A percentile compares a stretch with the other conserved stretches of the same genome.
Conservation (phyloP, 805 yeast genomes). For the Cephaloascus fragrans region DNA sequence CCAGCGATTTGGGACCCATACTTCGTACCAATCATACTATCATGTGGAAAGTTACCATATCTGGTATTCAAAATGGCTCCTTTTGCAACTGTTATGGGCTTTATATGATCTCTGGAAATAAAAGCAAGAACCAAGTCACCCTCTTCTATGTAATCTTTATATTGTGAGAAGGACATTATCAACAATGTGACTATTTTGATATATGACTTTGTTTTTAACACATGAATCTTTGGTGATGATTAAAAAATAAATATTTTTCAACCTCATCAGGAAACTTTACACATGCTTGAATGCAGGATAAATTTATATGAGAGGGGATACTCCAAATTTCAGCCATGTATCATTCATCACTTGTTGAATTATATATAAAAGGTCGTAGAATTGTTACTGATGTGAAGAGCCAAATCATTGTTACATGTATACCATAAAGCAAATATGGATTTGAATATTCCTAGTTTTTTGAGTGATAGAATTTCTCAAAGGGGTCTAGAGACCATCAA, state of each 20-base stretch:
- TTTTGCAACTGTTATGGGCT: constrained; percentile 54
- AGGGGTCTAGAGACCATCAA: constrained; percentile 20
- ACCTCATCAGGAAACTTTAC: too few species aligned
- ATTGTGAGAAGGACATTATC: constrained; percentile 41
- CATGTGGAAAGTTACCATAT: constrained; percentile 85
- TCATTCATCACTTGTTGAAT: too few species aligned
- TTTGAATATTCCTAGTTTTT: background rate
- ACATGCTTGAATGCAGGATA: too few species aligned
- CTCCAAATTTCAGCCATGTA: too few species aligned
- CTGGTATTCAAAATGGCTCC: constrained; percentile 71
- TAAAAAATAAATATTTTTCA: too few species aligned
- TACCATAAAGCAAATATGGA: background rate
- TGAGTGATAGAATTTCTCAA: constrained; percentile 8
- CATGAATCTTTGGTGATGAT: too few species aligned
- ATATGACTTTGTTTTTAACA: too few species aligned
- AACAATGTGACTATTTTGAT: background rate
- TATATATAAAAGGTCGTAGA: too few species aligned
- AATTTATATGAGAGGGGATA: too few species aligned
- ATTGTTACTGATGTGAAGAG: too few species aligned
- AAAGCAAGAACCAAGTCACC: constrained; percentile 85
- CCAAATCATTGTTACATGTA: too few species aligned
- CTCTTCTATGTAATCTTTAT: constrained; percentile 63
- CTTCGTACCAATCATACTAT: constrained; percentile 65
- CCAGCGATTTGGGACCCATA: constrained; percentile 84
- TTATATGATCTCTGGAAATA: constrained; percentile 70